Evolutionary conservation across 306 rosid species (phyloP).

Genomic region (Prosopis cineraria): DNA sequence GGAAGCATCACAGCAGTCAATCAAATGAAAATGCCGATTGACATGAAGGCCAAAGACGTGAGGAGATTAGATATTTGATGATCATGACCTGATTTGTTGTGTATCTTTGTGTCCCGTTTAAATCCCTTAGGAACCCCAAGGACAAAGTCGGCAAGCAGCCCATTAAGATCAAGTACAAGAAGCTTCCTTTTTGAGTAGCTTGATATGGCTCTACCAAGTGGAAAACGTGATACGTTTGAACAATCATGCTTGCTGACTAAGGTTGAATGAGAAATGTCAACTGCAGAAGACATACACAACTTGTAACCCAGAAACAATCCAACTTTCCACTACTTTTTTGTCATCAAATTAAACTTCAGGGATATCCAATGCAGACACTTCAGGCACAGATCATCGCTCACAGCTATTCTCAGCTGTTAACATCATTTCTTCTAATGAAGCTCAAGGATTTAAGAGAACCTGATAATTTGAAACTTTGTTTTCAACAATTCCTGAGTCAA

Average conservation of each 20-base stretch:
- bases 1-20: slow-evolving; percentile 9
- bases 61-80: slow-evolving; percentile 21
- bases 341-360: slow-evolving; percentile 34
- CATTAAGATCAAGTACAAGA: slow-evolving; percentile 93
- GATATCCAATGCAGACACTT: slow-evolving; percentile 17
- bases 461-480: slow-evolving; percentile 24
- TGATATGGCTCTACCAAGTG: slow-evolving; percentile 42
- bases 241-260: slow-evolving; percentile 24
- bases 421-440: slow-evolving; percentile 30
- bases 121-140: slow-evolving; percentile 16
- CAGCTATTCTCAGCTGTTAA: background rate
- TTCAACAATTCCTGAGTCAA: slow-evolving; percentile 13
- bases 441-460: slow-evolving; percentile 33
- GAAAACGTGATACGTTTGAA: slow-evolving; percentile 33
- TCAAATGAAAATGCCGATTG: slow-evolving; percentile 30
- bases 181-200: slow-evolving; percentile 63
- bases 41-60: slow-evolving; percentile 23
- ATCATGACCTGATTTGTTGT: slow-evolving; percentile 59
- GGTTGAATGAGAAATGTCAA: slow-evolving; percentile 40
- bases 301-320: slow-evolving; percentile 26
- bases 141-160: slow-evolving; percentile 84
- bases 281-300: slow-evolving; percentile 26
- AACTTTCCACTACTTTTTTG: slow-evolving; percentile 31
- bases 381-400: slow-evolving; percentile 18
- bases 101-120: slow-evolving; percentile 44